phyloP scores from a whole-genome alignment of 148 eudicot genomes.

The Rhododendron griersonianum region DNA sequence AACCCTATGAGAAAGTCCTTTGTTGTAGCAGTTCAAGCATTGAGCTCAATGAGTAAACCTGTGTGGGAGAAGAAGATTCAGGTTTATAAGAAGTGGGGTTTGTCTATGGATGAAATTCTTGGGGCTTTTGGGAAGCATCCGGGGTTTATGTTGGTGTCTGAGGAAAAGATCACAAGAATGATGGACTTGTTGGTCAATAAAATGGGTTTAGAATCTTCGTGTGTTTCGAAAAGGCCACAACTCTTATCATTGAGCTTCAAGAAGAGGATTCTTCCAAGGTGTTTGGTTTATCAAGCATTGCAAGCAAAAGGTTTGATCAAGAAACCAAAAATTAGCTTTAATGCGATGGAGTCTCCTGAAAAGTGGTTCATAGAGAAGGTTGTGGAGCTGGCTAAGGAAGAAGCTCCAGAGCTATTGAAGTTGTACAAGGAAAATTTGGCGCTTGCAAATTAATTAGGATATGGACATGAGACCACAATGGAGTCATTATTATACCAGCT shows the following conservation, averaged over 20 bases:
- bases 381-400: not conserved
- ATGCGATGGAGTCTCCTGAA: not conserved
- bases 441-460: not conserved
- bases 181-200: slow-evolving; percentile 21
- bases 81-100: slow-evolving; percentile 25
- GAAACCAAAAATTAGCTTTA: not conserved
- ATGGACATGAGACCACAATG: not conserved
- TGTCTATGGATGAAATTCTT: slow-evolving; percentile 18
- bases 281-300: slow-evolving; percentile 17
- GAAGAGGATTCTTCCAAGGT: slow-evolving; percentile 20
- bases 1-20: not conserved
- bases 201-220: slow-evolving; percentile 14
- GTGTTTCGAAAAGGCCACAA: not conserved
- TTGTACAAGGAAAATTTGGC: slow-evolving; percentile 4
- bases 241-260: slow-evolving; percentile 11
- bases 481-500: not conserved
- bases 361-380: not conserved
- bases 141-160: slow-evolving; percentile 8
- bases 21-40: not conserved
- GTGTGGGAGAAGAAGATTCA: slow-evolving; percentile 19
- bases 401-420: slow-evolving; percentile 23
- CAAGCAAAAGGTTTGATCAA: not conserved
- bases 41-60: slow-evolving; percentile 5
- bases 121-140: slow-evolving; percentile 22
- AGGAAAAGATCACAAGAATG: slow-evolving; percentile 7